Evolutionary conservation across 2,329 filamentous ascomycete genomes (phyloP).

Genomic region (Aspergillus amoenus): DNA sequence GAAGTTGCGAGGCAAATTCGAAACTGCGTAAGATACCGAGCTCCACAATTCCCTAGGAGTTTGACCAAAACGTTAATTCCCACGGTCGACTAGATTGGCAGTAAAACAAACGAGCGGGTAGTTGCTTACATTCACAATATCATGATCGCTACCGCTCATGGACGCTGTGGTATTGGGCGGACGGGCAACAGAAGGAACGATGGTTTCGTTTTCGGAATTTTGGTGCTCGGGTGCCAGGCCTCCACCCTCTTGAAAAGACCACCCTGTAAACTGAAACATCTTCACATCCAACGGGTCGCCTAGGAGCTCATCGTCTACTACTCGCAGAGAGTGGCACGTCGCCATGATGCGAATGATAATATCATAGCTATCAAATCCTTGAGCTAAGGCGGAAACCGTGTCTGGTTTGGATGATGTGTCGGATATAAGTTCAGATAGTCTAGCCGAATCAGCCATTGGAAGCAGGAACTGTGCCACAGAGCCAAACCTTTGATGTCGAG

Average conservation of each 20-base stretch:
- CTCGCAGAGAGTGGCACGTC: slow-evolving; percentile 87
- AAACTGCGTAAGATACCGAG: slow-evolving; percentile 89
- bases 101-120: not conserved
- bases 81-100: not conserved
- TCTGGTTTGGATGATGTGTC: slow-evolving; percentile 55
- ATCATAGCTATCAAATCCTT: slow-evolving; percentile 62
- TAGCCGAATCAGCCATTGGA: slow-evolving; percentile 24
- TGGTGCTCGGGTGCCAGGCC: slow-evolving; percentile 63
- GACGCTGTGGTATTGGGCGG: slow-evolving; percentile 64
- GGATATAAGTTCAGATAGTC: slow-evolving; percentile 74
- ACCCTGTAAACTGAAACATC: slow-evolving; percentile 96
- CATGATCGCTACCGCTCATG: slow-evolving; percentile 44
- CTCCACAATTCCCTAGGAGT: slow-evolving; percentile 60
- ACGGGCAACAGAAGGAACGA: slow-evolving; percentile 75
- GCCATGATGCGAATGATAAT: slow-evolving; percentile 92
- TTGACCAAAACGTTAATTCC: not conserved
- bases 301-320: slow-evolving; percentile 83
- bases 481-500: slow-evolving; percentile 52
- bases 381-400: slow-evolving; percentile 56
- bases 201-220: slow-evolving; percentile 74
- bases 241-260: slow-evolving; percentile 83
- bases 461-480: not conserved
- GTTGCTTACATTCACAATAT: slow-evolving; percentile 22
- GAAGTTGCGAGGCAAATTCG: slow-evolving; percentile 90
- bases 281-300: slow-evolving; percentile 95